Conservation (phyloP, 2,329 filamentous ascomycete species). For the Orbilia javanica region DNA sequence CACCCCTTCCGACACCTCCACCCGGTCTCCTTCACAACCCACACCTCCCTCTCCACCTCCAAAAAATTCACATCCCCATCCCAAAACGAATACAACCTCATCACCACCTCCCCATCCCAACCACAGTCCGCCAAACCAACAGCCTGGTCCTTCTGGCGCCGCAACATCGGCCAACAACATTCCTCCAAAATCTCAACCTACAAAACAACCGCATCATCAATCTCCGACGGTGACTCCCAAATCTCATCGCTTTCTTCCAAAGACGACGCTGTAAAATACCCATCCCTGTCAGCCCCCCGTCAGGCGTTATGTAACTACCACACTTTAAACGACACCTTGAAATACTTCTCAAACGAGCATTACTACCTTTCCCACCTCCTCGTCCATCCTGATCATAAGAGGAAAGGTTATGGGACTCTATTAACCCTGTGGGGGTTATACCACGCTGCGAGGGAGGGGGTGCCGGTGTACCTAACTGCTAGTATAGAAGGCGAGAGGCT, state of each 20-base stretch:
- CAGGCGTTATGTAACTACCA: neutral
- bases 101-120: slow-evolving; percentile 11
- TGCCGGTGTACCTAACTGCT: slow-evolving; percentile 26
- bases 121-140: slow-evolving; percentile 7
- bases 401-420: slow-evolving; percentile 12
- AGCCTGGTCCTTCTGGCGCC: slow-evolving; percentile 41
- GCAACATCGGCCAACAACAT: slow-evolving; percentile 3
- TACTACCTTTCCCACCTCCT: slow-evolving; percentile 53
- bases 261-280: neutral
- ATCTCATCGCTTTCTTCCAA: neutral
- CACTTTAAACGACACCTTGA: neutral
- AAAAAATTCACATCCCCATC: slow-evolving; percentile 18
- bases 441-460: neutral
- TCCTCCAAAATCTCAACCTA: slow-evolving; percentile 20
- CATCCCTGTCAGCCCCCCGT: slow-evolving; percentile 13
- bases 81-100: slow-evolving; percentile 24
- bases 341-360: slow-evolving; percentile 19
- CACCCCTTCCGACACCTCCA: slow-evolving; percentile 34
- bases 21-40: slow-evolving; percentile 1
- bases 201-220: neutral
- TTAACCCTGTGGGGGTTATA: slow-evolving; percentile 43
- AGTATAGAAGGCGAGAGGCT: slow-evolving; percentile 39
- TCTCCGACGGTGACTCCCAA: neutral
- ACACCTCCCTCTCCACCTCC: neutral
- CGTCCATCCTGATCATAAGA: slow-evolving; percentile 31